Base-by-base conservation (phyloP, 345 rosid genomes). In the Physaria fendleri region DNA sequence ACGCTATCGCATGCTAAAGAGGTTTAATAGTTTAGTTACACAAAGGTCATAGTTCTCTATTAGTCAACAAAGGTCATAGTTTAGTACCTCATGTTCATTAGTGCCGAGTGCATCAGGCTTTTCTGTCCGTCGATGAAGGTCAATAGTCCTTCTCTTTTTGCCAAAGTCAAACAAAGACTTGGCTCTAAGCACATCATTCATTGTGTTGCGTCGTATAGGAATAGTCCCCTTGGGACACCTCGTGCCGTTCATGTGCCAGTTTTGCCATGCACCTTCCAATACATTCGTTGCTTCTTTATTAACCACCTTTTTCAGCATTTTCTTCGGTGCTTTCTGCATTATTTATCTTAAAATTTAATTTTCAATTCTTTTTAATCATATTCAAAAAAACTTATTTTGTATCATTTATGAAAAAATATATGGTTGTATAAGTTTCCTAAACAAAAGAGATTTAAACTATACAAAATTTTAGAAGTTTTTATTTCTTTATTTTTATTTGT, bases 1-100 rank as follows among this genome's bases (percentile, higher is more conserved):
- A 94, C 2, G 97, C 99, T 32, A 94, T 94, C 5, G 97, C 99
- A 79, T 94, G 99, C 99, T 89, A n/a, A n/a, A n/a, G n/a, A n/a
- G n/a, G n/a, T n/a, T n/a, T n/a, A n/a, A n/a, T n/a, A n/a, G n/a
- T n/a, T n/a, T n/a, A n/a, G n/a, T n/a, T n/a, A n/a, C n/a, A n/a
- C n/a, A n/a, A n/a, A n/a, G n/a, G n/a, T n/a, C n/a, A n/a, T n/a
- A n/a, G n/a, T n/a, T n/a, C n/a, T n/a, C n/a, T n/a, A n/a, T n/a
- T n/a, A n/a, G n/a, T n/a, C n/a, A n/a, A n/a, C n/a, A n/a, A n/a
- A n/a, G n/a, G n/a, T n/a, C n/a, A n/a, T n/a, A n/a, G n/a, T n/a
- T n/a, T n/a, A n/a, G n/a, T 83, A 94, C 85, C 89, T 90, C 89
- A 48, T 90, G 88, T 23, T 95, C 79, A 72, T 82, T 89, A 54